Evolutionary conservation across 352 stramenopile genomes (phyloP), one percentile per base, ranked within the genome.

Genomic region (Globisporangium lucens): DNA sequence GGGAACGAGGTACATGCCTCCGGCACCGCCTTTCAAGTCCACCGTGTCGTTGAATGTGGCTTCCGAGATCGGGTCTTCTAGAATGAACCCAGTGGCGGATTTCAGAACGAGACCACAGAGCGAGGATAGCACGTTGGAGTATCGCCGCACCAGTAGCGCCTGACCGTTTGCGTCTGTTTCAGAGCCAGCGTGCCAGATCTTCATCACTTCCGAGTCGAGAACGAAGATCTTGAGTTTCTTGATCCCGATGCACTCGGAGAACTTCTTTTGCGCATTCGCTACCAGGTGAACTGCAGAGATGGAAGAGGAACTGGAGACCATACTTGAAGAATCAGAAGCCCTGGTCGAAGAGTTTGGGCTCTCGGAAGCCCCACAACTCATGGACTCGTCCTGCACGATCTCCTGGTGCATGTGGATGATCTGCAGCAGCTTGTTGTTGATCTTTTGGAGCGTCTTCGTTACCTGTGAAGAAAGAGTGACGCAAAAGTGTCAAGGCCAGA

Each of bases 41-140:
- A 90, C 81, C 0, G 81, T 90, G 57, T 91, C 83, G 43, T 93
- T 93, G 69, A 87, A 93, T 3, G 66, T 75, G 24, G 82, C 69
- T 58, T 91, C 74, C 0, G 77, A 75, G 9, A 76, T 71, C 3
- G 83, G 82, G 33, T 90, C 76, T 0, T 75, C 41, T 3, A 87
- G 52, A 3, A 86, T 81, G 12, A 73, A 36, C 1, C 74, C 73
- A 0, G 66, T 30, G 20, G 27, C 41, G 2, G 46, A 13, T 29
- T 67, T 57, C 15, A 91, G 38, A 3, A 83, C 64, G 6, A 84
- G 61, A 2, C 66, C 69, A 43, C 85, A 93, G 12, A 93, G 68
- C 13, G 80, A 87, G n/a, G 85, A 88, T 30, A 81, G 60, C 4
- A 79, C 75, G 30, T 76, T 86, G 15, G 83, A 82, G 51, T 93